These are phyloP conservation scores for Paradendryphiella salina DNA, from an alignment of 2,329 filamentous ascomycete species.

Conservation along the genomic window DNA sequence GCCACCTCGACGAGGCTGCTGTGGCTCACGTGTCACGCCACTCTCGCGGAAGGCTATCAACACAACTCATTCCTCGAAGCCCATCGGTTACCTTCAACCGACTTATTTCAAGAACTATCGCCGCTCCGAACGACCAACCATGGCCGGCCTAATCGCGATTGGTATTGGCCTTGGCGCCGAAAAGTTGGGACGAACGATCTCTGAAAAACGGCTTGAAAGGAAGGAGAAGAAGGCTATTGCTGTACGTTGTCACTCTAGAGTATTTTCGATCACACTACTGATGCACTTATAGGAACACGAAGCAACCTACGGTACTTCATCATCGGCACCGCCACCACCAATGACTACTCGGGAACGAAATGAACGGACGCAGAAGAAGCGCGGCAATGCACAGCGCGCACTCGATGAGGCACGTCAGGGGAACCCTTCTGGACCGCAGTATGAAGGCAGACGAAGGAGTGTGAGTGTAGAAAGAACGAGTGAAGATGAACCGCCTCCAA, in stretches of 20 bases:
- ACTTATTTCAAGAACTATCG: conserved; percentile 1
- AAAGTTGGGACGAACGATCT: conserved; percentile 27
- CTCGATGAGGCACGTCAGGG: conserved; percentile 13
- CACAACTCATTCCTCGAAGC: neutral
- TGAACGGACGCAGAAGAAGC: conserved; percentile 14
- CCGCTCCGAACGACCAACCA: conserved; percentile 4
- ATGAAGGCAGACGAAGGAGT: conserved; percentile 16
- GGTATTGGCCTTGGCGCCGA: conserved; percentile 26
- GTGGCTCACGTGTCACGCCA: neutral
- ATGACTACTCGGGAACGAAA: conserved; percentile 7
- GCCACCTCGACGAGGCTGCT: conserved; percentile 7
- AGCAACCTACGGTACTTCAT: conserved; percentile 17
- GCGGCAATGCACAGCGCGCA: conserved; percentile 12
- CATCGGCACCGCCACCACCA: conserved; percentile 9
- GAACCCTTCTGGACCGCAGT: conserved; percentile 4
- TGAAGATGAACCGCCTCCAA: conserved; percentile 20
- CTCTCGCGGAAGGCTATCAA: too few relatives aligned
- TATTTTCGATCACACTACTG: neutral
- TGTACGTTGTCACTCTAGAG: conserved; percentile 6
- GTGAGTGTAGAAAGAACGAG: conserved; percentile 15
- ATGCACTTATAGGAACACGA: conserved; percentile 20
- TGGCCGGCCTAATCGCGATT: conserved; percentile 28
- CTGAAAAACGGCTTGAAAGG: conserved; percentile 27
- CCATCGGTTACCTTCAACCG: neutral
- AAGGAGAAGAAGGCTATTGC: conserved; percentile 31